These are phyloP conservation scores for Suillus paluster DNA, from an alignment of 768 basidiomycete species.

Conservation along the genomic window DNA sequence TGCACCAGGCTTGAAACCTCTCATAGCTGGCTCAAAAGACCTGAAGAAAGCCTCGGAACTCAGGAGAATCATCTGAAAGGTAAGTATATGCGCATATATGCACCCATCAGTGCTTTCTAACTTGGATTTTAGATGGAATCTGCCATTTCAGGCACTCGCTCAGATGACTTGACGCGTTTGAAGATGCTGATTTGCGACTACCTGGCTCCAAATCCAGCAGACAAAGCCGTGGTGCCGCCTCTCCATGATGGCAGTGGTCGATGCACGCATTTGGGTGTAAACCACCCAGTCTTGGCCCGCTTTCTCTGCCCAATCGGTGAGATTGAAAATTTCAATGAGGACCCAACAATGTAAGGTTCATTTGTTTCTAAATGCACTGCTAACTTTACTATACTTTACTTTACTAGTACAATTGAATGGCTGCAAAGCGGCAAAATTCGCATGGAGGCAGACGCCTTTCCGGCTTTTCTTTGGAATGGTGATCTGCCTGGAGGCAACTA, in stretches of 20 bases:
- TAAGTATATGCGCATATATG: constrained; percentile 6
- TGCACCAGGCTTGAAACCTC: neutral
- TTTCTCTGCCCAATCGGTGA: neutral
- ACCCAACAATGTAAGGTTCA: neutral
- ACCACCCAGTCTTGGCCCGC: constrained; percentile 1
- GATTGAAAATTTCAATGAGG: neutral
- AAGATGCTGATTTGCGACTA: neutral
- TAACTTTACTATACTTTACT: neutral
- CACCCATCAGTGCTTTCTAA: neutral
- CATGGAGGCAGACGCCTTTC: neutral
- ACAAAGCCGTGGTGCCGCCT: neutral
- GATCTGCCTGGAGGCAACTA: neutral
- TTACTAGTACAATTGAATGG: neutral
- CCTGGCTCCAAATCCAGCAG: neutral
- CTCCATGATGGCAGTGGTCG: neutral
- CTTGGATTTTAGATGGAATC: constrained; percentile 7
- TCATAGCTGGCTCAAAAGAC: constrained; percentile 1
- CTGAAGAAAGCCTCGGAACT: neutral
- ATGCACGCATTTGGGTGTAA: neutral
- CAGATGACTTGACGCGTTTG: no score
- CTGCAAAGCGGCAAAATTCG: neutral
- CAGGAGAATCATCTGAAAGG: neutral
- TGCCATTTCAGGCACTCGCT: no score
- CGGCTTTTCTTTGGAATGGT: neutral
- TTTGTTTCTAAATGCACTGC: no score